These are phyloP conservation scores for Brassica juncea DNA, from an alignment of 345 rosid genomes.

Conservation along the genomic window DNA sequence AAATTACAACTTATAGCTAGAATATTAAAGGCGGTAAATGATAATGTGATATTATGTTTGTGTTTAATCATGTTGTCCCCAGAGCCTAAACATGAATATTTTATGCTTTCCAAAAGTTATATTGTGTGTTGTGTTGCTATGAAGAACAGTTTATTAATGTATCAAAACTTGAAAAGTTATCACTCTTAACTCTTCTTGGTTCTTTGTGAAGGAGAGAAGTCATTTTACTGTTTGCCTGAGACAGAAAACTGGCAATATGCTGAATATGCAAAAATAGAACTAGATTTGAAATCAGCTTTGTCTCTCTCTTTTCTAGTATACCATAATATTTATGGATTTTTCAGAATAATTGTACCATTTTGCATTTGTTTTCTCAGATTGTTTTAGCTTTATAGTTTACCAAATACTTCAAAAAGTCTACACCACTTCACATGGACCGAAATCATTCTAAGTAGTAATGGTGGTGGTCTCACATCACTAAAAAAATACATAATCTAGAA, in stretches of 20 bases:
- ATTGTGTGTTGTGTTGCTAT: slow-evolving; percentile 2
- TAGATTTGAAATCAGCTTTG: background rate
- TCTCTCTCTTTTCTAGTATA: background rate
- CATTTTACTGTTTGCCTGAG: background rate
- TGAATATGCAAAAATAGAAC: background rate
- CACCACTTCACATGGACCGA: slow-evolving; percentile 34
- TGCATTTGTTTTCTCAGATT: slow-evolving; percentile 9
- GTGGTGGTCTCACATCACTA: slow-evolving; percentile 33
- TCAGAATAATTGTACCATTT: slow-evolving; percentile 6
- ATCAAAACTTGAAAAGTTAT: background rate
- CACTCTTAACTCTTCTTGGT: background rate
- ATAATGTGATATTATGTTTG: background rate
- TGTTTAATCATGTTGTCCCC: slow-evolving; percentile 17
- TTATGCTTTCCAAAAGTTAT: background rate
- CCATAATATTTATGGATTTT: background rate
- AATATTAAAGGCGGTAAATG: background rate
- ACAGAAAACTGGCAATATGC: background rate
- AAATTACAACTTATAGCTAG: slow-evolving; percentile 3
- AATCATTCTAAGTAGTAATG: slow-evolving; percentile 30
- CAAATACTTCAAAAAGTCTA: slow-evolving; percentile 27
- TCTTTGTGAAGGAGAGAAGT: background rate
- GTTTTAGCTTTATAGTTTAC: slow-evolving; percentile 1
- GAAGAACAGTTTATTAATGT: background rate
- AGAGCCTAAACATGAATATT: background rate
- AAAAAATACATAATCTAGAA: background rate